Conservation (phyloP, 1,284 basidiomycete species). For the Cerrena zonata region DNA sequence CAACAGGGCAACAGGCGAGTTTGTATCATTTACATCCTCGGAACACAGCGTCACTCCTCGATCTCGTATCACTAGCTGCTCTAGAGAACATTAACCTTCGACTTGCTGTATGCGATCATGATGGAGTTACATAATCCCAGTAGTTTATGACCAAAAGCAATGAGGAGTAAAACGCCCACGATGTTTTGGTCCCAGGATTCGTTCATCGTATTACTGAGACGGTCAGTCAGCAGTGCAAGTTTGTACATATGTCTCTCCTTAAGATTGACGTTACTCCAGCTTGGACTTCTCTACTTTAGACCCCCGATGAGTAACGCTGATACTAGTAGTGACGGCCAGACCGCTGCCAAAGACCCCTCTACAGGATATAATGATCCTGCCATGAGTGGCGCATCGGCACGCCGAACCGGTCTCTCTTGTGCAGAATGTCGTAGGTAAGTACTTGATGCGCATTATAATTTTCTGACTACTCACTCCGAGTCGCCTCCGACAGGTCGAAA, state of each 20-base stretch:
- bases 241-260: background rate
- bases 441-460: background rate
- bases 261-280: too few relatives aligned
- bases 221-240: background rate
- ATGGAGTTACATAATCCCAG: background rate
- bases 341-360: background rate
- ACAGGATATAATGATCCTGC: too few relatives aligned
- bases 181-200: background rate
- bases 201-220: background rate
- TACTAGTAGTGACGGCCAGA: background rate
- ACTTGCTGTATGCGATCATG: too few relatives aligned
- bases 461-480: background rate
- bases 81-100: too few relatives aligned
- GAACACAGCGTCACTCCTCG: too few relatives aligned
- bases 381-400: slow-evolving; percentile 13
- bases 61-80: too few relatives aligned
- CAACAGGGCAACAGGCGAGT: too few relatives aligned
- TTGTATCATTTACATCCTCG: too few relatives aligned
- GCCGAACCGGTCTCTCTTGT: slow-evolving; percentile 35
- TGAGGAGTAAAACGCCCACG: background rate
- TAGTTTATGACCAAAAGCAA: background rate
- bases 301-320: background rate
- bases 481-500: slow-evolving; percentile 40
- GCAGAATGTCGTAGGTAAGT: slow-evolving; percentile 47
- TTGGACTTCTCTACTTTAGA: too few relatives aligned